Base-by-base conservation (phyloP, 352 stramenopile genomes). In the Phytophthora pseudosyringae region DNA sequence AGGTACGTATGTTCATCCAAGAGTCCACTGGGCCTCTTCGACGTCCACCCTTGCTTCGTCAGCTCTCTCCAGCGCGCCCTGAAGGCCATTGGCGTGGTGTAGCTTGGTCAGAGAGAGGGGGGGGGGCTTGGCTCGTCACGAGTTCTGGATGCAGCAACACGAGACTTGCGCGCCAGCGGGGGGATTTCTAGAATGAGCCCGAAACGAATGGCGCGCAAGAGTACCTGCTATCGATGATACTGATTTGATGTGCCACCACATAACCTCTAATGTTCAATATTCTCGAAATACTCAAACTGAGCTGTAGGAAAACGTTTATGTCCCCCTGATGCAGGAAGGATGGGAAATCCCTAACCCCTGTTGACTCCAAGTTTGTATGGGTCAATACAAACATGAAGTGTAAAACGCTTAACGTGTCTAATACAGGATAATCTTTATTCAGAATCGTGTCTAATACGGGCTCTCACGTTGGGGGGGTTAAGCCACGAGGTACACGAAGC, bases 1-100 rank as follows among this genome's bases (percentile, higher is more conserved):
- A 43, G 3, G 26, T 67, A 60, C 16, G 25, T 50, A 28, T 32
- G 39, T 4, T 57, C 57, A 6, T 45, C 18, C 8, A 39, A 52
- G 4, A 64, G 15, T 1, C 55, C 35, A 0, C 35, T 43, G 6
- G 26, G 43, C 1, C 4, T 11, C 33, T 56, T 64, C 6, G 55
- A 50, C 2, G 2, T 43, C 55, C 55, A 64, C 15, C 44, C 8
- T 49, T n/a, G 16, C 7, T 28, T 11, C 12, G 3, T 5, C 7
- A 62, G 5, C 11, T 62, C 43, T 4, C 13, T 11, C 41, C 53
- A 60, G 3, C 53, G 53, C 8, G 28, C 29, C 6, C 15, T 13
- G 8, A 60, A 60, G 11, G 13, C 40, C 25, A 15, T 41, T 41
- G 35, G 35, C 35, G 35, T 38, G 35, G 8, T n/a, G 35, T 41